Evolutionary conservation across 306 rosid species (phyloP).

Genomic region (Betula pendula): DNA sequence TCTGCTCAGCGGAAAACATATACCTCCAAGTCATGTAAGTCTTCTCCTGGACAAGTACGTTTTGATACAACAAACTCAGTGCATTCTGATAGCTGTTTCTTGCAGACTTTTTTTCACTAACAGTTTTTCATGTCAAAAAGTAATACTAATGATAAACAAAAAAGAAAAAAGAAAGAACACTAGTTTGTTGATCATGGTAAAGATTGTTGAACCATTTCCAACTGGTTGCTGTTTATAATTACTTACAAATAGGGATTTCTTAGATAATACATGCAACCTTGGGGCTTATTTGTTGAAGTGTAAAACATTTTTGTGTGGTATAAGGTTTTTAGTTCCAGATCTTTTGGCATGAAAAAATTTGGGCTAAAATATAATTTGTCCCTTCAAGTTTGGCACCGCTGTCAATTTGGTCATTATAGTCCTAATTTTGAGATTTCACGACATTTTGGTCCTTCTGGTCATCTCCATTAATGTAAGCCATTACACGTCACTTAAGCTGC

Average conservation of each 20-base stretch:
- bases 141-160: background rate
- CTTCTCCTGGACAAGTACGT: constrained; percentile 24
- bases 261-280: background rate
- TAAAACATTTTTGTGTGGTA: background rate
- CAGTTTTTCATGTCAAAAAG: background rate
- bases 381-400: too few relatives aligned
- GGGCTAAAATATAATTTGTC: too few relatives aligned
- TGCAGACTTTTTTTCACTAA: background rate
- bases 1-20: constrained; percentile 96
- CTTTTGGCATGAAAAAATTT: background rate
- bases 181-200: background rate
- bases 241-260: background rate
- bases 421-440: too few relatives aligned
- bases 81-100: background rate
- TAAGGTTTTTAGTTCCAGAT: background rate
- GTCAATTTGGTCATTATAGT: too few relatives aligned
- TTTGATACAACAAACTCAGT: background rate
- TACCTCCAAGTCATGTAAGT: constrained; percentile 99
- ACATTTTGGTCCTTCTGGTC: too few relatives aligned
- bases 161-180: background rate
- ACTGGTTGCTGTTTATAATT: background rate
- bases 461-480: too few relatives aligned
- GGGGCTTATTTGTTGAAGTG: background rate
- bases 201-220: background rate
- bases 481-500: too few relatives aligned